These are phyloP conservation scores for Panicum hallii DNA, from an alignment of 202 grass and related monocot genomes.

Conservation along the genomic window DNA sequence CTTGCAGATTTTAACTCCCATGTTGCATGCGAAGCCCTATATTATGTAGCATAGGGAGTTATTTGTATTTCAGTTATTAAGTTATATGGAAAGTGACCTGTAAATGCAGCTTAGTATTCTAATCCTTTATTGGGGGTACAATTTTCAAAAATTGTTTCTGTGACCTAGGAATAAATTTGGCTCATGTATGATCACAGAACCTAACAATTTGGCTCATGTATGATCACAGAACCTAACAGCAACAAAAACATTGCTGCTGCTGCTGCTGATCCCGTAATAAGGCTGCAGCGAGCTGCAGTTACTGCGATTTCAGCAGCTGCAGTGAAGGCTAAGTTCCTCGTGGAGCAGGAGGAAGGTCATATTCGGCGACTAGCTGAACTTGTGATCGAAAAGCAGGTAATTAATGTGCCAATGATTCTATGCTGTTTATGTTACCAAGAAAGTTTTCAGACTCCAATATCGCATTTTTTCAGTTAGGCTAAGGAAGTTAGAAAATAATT, in stretches of 20 bases:
- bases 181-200: slow-evolving; percentile 30
- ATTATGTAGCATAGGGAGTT: background rate
- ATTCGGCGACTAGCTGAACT: slow-evolving; percentile 56
- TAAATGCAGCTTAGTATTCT: background rate
- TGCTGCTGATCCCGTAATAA: slow-evolving; percentile 45
- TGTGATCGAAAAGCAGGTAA: slow-evolving; percentile 76
- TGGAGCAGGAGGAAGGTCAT: slow-evolving; percentile 65
- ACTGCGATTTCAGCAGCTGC: slow-evolving; percentile 72
- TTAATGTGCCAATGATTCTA: background rate
- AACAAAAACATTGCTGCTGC: background rate
- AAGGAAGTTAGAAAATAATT: background rate
- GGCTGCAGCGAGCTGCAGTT: slow-evolving; percentile 66
- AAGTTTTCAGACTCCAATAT: background rate
- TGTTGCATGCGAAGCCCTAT: background rate
- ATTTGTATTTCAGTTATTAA: background rate
- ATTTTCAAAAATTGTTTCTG: background rate
- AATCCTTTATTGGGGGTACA: background rate
- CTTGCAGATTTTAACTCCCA: background rate
- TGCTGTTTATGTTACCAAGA: background rate
- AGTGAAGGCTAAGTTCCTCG: slow-evolving; percentile 80
- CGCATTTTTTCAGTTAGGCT: too few species aligned
- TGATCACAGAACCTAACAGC: slow-evolving; percentile 29
- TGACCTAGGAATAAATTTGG: slow-evolving; percentile 14
- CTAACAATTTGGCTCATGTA: slow-evolving; percentile 14
- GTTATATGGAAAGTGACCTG: background rate